Base-by-base conservation (phyloP, 2,329 filamentous ascomycete species). In the Emmonsiellopsis sp. region DNA sequence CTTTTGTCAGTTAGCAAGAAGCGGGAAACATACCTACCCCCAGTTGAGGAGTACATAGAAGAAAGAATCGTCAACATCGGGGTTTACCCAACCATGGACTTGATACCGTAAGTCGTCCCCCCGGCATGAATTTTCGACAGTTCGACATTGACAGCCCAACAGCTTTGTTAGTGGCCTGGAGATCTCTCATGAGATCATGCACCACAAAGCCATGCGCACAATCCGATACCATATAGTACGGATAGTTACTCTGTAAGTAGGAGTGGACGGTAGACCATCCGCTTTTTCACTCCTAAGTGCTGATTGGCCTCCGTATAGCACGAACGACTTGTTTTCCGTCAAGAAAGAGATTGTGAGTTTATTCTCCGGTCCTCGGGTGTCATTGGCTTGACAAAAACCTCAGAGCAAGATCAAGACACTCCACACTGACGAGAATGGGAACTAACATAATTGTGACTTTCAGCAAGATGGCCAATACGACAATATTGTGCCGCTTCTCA, bases 271-370 rank as follows among this genome's bases (percentile, higher is more conserved):
- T 20, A 15, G 16, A 38, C 35, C 9, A 38, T 38, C 35, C 13
- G 32, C 11, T 38, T 35, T 20, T 15, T 11, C 5, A 34, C 35
- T 13, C 5, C 31, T 47, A 32, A 7, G 30, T 35, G 13, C 31
- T 37, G n/a, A 26, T 38, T 40, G 15, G 15, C 30, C 7, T 13
- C 31, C 3, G 5, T 37, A 40, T 38, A 55, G 53, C 31, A 55
- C 42, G 15, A 55, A 55, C 30, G 53, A 55, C 30, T 35, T 55
- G 26, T 55, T 55, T 20, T 55, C 53, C 9, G 43, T 52, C n/a
- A 51, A 41, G 32, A 55, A 55, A 52, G 53, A 55, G 48, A 55
- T 55, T 42, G 53, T 55, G 45, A 55, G 53, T 55, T 34, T 13
- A 16, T 31, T 7, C 20, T 45, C 20, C 7, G 11, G 10, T 45